Base-by-base conservation (phyloP, 352 stramenopile species). In the Pythium aquatile region DNA sequence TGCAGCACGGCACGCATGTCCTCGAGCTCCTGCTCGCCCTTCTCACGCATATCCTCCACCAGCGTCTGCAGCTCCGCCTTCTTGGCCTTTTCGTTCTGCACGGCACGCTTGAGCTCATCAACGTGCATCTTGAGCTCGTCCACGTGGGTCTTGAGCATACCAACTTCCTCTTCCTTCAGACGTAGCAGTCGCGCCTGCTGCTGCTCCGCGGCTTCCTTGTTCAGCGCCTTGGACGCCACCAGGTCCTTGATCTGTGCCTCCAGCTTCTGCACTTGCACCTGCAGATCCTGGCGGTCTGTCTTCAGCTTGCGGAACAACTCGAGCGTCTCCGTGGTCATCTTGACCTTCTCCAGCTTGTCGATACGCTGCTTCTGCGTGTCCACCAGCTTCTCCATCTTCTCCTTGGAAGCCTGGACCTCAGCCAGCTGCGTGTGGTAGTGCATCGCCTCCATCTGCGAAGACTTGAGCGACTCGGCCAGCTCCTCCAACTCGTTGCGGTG, bases 261-360 rank as follows among this genome's bases (percentile, higher is more conserved):
- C 5, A 73, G 33, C 37, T 65, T 65, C 42, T 76, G 55, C 28
- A 86, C 82, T 40, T 76, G 78, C 3, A 62, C 24, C 37, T 86
- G 75, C 32, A 92, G 69, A 28, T 79, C 68, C 29, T 79, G 52
- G 26, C 83, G 79, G 53, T 86, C 77, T 29, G 67, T 73, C 72
- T 90, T 90, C 46, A 92, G 47, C 58, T 79, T 88, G 3, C 74
- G 81, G 70, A 90, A 93, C 46, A 91, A 49, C 47, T 88, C 76
- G 28, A 90, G 68, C 24, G 72, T 90, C 35, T 88, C 81, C 0
- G 71, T 91, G 8, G 83, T 93, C 83, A 93, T 93, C 70, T 93
- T 93, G 20, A 91, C 81, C 66, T 88, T 85, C 37, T 93, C 83
- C 37, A 93, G 74, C 66, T 90, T 91, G 40, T 88, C 80, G 29